phyloP scores from a whole-genome alignment of 331 rosid genomes.

The Quercus lobata region DNA sequence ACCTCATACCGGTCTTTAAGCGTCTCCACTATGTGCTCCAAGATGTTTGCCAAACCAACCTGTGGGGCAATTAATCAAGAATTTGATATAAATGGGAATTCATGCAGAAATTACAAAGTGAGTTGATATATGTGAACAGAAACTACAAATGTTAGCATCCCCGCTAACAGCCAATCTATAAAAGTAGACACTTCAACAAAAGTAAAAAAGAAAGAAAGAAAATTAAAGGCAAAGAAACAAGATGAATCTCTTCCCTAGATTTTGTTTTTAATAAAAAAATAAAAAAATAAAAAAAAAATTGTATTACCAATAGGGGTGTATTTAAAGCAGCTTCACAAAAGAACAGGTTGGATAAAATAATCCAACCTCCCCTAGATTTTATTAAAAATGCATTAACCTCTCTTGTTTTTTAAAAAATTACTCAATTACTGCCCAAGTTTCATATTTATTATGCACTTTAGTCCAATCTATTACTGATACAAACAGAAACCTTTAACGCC shows the following conservation, averaged over 20 bases:
- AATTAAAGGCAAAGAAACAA: too few species aligned
- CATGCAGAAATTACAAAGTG: too few species aligned
- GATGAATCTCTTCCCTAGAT: too few species aligned
- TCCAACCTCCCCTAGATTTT: background rate
- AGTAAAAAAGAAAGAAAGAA: too few species aligned
- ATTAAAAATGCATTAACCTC: background rate
- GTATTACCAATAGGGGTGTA: background rate
- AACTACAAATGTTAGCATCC: background rate
- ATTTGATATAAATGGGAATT: background rate
- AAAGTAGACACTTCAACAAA: too few species aligned
- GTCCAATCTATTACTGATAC: background rate
- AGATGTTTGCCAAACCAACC: constrained; percentile 97
- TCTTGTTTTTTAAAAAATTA: background rate
- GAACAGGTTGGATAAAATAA: background rate
- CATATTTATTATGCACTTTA: background rate
- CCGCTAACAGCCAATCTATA: background rate
- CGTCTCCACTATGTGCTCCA: constrained; percentile 78
- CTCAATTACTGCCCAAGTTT: background rate
- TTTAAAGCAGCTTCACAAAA: background rate
- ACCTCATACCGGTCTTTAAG: constrained; percentile 63
- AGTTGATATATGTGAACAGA: background rate
- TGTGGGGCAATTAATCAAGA: constrained; percentile 16
- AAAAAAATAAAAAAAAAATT: too few species aligned
- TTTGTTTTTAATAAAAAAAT: too few species aligned
- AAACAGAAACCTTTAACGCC: background rate